These are phyloP conservation scores for Glycine tomentella DNA, from an alignment of 306 rosid species.

Conservation along the genomic window DNA sequence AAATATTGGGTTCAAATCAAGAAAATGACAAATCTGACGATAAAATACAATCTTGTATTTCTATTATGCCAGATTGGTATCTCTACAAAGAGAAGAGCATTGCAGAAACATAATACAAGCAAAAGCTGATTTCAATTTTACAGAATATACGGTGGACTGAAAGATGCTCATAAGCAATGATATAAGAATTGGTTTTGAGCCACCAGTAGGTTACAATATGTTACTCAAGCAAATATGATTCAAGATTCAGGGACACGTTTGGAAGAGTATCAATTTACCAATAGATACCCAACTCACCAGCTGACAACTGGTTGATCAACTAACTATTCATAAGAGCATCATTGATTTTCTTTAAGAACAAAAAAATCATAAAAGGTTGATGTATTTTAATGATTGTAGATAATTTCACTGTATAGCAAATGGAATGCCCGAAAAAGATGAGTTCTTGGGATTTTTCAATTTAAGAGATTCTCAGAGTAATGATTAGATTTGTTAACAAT, in stretches of 20 bases:
- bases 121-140: neutral
- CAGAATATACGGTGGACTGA: constrained; percentile 2
- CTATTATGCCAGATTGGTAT: neutral
- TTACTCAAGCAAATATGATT: too few species aligned
- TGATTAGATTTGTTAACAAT: neutral
- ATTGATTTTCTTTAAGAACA: neutral
- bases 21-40: neutral
- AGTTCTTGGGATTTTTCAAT: neutral
- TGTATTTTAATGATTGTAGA: neutral
- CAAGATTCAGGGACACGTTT: constrained; percentile 3
- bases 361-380: neutral
- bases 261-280: neutral
- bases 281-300: neutral
- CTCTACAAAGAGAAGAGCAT: neutral
- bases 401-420: neutral
- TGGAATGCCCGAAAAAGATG: neutral
- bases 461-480: neutral
- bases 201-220: neutral
- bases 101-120: neutral
- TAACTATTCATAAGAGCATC: constrained; percentile 9
- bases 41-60: constrained; percentile 21
- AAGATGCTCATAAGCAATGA: constrained; percentile 18
- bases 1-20: neutral
- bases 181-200: neutral
- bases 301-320: constrained; percentile 4